Evolutionary conservation across 352 stramenopile species (phyloP).

Genomic region (Pythium brassicae): DNA sequence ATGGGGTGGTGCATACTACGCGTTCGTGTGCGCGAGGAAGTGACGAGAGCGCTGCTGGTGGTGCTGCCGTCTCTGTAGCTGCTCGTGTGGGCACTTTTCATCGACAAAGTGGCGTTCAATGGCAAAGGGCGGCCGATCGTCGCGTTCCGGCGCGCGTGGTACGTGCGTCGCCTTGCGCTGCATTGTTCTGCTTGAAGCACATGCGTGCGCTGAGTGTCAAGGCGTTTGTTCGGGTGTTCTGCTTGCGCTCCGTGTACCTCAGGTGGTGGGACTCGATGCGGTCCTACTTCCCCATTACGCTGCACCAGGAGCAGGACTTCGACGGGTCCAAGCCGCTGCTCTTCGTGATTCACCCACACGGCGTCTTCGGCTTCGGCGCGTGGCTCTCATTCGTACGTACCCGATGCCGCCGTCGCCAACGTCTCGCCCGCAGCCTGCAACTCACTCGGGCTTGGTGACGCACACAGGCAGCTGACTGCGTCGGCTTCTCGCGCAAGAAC

Average conservation of each 20-base stretch:
- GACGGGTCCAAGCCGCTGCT: constrained; percentile 29
- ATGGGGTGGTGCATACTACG: not conserved
- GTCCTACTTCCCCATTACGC: constrained; percentile 35
- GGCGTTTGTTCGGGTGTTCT: not conserved
- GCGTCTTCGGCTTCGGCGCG: constrained; percentile 43
- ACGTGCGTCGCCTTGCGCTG: not conserved
- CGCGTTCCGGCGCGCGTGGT: constrained; percentile 31
- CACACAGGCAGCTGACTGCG: constrained; percentile 24
- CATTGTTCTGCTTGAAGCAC: not conserved
- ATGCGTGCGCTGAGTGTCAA: too few species aligned
- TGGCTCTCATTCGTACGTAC: constrained; percentile 40
- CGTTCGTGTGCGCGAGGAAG: not conserved
- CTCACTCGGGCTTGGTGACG: not conserved
- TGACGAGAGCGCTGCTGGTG: not conserved
- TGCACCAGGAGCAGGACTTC: constrained; percentile 37
- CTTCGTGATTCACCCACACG: constrained; percentile 49
- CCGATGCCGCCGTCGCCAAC: not conserved
- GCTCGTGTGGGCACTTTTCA: constrained; percentile 20
- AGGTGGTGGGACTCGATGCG: constrained; percentile 39
- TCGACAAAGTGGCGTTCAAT: constrained; percentile 38
- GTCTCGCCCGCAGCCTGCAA: not conserved
- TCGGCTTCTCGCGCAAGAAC: constrained; percentile 32
- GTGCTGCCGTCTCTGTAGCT: constrained; percentile 25
- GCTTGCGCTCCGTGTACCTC: not conserved
- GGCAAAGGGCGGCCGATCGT: constrained; percentile 27